Base-by-base conservation (phyloP, 441 rosid species). In the Pelargonium cotyledonis region DNA sequence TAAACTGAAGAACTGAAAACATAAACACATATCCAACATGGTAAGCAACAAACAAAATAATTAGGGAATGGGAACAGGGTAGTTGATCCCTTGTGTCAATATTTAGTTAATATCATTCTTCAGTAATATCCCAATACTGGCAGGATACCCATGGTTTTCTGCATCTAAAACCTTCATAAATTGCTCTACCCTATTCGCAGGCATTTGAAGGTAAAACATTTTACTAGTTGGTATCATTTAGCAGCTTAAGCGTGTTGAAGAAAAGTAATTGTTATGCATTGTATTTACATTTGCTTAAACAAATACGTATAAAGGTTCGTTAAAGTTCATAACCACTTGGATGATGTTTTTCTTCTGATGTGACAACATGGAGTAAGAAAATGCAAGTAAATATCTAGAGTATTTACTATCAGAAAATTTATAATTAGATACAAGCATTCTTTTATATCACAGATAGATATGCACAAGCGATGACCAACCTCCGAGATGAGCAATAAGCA, bases 401-500 rank as follows among this genome's bases (percentile, higher is more conserved):
- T 57, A 18, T 18, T 8, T 23, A 57, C 26, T 6, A 7, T 57
- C 16, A 58, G 63, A 29, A 26, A 58, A 58, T 58, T 58, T 19
- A 58, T 8, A 26, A 58, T 58, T 26, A 19, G 4, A 31, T 8
- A 67, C 21, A 46, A n/a, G 8, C 8, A 23, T 43, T 60, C 63
- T 65, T 66, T 31, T 21, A 66, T 29, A 15, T 43, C 26, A 65
- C 63, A 60, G 69, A 74, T 0, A 23, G 29, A 51, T 43, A 67
- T 61, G 70, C 68, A 72, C 19, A 29, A 65, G 69, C 46, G 16
- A 65, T 57, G 64, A 75, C 79, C 75, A 75, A 94, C 99, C 97
- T 81, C 97, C 99, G 74, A 91, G 80, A 79, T 90, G 96, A 77
- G 95, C 91, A 84, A 91, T 80, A 53, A 95, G 96, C 88, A 95